Evolutionary conservation across 495 filamentous ascomycete species (phyloP).

Genomic region (Pyronema omphalodes): DNA sequence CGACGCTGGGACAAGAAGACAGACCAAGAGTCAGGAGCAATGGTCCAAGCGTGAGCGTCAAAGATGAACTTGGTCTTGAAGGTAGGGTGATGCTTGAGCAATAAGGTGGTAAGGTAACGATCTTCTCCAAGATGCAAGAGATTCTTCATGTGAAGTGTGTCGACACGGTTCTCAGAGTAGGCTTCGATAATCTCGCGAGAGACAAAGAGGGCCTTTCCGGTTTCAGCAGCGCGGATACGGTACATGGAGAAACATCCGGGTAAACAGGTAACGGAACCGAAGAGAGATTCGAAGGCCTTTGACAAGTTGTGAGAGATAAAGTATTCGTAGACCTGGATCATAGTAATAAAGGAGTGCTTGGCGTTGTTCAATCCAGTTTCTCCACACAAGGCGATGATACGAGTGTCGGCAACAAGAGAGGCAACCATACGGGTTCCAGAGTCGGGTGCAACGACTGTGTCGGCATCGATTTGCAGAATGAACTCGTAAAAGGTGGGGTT

Average conservation of each 20-base stretch:
- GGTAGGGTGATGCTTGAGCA: slow-evolving; percentile 77
- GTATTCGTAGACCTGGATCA: slow-evolving; percentile 98
- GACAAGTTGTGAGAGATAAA: slow-evolving; percentile 96
- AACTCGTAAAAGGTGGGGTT: slow-evolving; percentile 98
- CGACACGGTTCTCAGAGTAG: slow-evolving; percentile 83
- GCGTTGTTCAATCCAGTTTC: slow-evolving; percentile 88
- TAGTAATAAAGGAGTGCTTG: slow-evolving; percentile 80
- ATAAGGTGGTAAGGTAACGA: slow-evolving; percentile 86
- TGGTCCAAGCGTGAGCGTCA: slow-evolving; percentile 81
- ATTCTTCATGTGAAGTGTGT: slow-evolving; percentile 98
- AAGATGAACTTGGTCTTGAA: slow-evolving; percentile 98
- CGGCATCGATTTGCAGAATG: slow-evolving; percentile 90
- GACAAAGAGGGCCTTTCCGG: slow-evolving; percentile 88
- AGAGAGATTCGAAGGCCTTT: slow-evolving; percentile 97
- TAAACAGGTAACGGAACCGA: slow-evolving; percentile 91
- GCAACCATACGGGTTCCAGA: slow-evolving; percentile 85
- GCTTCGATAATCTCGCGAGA: slow-evolving; percentile 70
- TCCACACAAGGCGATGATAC: slow-evolving; percentile 81
- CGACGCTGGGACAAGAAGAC: slow-evolving; percentile 96
- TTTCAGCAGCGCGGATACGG: slow-evolving; percentile 80
- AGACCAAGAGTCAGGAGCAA: slow-evolving; percentile 79
- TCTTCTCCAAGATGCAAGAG: slow-evolving; percentile 87
- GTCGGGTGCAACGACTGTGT: slow-evolving; percentile 84
- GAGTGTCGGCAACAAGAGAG: slow-evolving; percentile 75
- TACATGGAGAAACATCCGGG: slow-evolving; percentile 94